Evolutionary conservation across 345 rosid species (phyloP), one percentile per base, ranked within the genome.

Genomic region (Lenwebbia sp.): DNA sequence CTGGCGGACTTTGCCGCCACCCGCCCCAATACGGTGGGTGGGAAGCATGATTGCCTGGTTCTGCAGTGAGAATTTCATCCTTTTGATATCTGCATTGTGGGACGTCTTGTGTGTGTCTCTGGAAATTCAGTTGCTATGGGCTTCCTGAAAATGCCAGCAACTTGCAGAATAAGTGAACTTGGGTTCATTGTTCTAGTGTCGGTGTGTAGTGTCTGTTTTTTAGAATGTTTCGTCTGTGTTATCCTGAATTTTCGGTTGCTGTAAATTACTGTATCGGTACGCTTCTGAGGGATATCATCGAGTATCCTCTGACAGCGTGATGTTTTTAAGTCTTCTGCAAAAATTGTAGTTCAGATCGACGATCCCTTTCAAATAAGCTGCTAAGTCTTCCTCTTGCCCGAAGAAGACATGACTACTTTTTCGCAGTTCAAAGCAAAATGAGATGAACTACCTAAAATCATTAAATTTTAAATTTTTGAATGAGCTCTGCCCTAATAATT

Each of bases 1-100:
- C 81, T 83, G 19, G 89, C 49, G 26, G 58, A 86, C 56, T 89
- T 78, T n/a, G 87, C 89, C 84, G 86, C 82, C 78, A 82, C 94
- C 84, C 88, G 55, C 40, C 82, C 86, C 55, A 82, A 86, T 3
- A 83, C 90, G 91, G 89, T 91, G 84, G 83, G 89, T 3, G 94
- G 95, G 86, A 88, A 90, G 57, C 87, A 91, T 23, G 96, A 91
- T 84, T 96, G 99, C 93, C 85, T 96, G n/a, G 95, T 94, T 86
- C 97, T 86, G 88, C 95, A 89, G 93, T 96, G 87, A 92, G 88
- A 54, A 58, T 83, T 17, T 7, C 40, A 58, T 87, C 87, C 81
- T 14, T 53, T 33, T 56, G 22, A 40, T 76, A 82, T 49, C 83
- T 44, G 86, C 47, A 70, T 70, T 70, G 81, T 70, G 7, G 7